Evolutionary conservation across 2,329 filamentous ascomycete species (phyloP), one percentile per base, ranked within the genome.

Genomic region (Eurotiales sp.): DNA sequence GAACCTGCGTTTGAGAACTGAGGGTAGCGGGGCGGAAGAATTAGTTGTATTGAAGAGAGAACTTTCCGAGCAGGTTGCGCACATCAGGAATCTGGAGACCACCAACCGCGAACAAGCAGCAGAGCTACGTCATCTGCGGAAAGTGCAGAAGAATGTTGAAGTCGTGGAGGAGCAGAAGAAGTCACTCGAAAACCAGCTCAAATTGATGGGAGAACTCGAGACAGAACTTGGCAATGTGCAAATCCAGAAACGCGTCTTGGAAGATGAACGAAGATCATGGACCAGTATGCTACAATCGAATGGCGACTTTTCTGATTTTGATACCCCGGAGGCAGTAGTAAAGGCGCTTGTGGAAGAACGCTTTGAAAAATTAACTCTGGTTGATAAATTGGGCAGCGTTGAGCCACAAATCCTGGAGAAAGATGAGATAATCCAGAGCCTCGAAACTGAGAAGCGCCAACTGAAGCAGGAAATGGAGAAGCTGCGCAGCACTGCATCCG

Each of bases 121-220:
- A 0, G 92, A 99, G 65, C 73, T 99, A 30, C 89, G 87, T 60
- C 86, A 90, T 59, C 78, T 95, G 32, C 85, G 90, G 12, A 87
- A 90, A 58, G 73, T 86, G 3, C 85, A 90, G 66, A 92, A 88
- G 70, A 89, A 88, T n/a, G 85, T 96, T 1, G 89, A 96, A 63
- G 82, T 99, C 2, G 87, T 97, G 0, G 90, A 99, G 65, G 93
- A 99, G 67, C 90, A 99, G 73, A 97, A 97, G 75, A 80, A 88
- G 55, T 82, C 84, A 0, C 73, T 99, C 19, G 86, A 93, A 67
- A 83, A 85, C 27, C 89, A 84, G 63, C 68, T 99, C 1, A 84
- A 89, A 54, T 77, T 86, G 32, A 86, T 92, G 68, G 83, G 88
- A 52, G 77, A 82, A 11, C 63, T 96, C 8, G 84, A 93, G 62